phyloP scores from a whole-genome alignment of 2,329 filamentous ascomycete species.

The Bipolaris victoriae region DNA sequence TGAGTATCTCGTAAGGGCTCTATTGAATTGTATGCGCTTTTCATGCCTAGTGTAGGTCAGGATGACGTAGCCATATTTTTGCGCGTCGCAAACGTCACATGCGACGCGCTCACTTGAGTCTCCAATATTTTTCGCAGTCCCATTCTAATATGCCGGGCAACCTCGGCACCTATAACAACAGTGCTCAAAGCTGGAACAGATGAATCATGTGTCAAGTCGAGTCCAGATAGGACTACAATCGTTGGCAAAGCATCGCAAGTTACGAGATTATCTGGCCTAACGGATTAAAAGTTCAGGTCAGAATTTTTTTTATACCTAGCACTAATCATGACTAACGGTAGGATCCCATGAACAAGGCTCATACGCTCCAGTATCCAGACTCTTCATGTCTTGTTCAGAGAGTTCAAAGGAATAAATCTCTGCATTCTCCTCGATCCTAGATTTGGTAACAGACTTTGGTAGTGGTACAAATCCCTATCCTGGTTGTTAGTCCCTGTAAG shows the following conservation, averaged over 20 bases:
- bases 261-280: no score
- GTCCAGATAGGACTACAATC: neutral
- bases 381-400: conserved; percentile 63
- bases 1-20: neutral
- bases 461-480: conserved; percentile 64
- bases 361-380: conserved; percentile 61
- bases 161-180: neutral
- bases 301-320: neutral
- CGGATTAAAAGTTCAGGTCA: neutral
- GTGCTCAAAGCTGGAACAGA: neutral
- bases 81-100: conserved; percentile 10
- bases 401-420: conserved; percentile 67
- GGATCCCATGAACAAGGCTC: conserved; percentile 67
- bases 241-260: neutral
- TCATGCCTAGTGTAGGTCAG: conserved; percentile 11
- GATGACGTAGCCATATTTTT: conserved; percentile 17
- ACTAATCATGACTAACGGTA: conserved; percentile 51
- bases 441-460: conserved; percentile 66
- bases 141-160: neutral
- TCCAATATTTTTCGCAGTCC: neutral
- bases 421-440: conserved; percentile 66
- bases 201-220: neutral
- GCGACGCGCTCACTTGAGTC: neutral
- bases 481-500: neutral
- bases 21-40: neutral